Percentiles rank a stretch among this genome's conserved stretches.
Conservation (phyloP, 371 early-diverging fungal species). For the Mortierella sp. region DNA sequence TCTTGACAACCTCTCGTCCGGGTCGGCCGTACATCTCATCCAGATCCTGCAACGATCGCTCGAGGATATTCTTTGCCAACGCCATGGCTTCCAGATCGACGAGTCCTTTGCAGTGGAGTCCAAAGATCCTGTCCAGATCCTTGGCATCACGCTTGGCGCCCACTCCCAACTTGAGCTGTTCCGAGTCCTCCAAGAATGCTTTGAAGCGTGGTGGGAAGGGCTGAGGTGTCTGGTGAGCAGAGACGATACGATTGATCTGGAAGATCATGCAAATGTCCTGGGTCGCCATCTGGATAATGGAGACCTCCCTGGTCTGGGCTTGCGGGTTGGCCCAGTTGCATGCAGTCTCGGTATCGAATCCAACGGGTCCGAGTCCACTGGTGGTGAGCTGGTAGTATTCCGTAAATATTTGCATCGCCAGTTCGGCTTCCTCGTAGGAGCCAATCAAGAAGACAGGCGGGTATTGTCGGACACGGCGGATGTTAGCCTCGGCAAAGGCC, state of each 20-base stretch:
- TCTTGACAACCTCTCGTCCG: slow-evolving; percentile 48
- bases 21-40: slow-evolving; percentile 44
- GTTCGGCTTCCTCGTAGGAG: slow-evolving; percentile 26
- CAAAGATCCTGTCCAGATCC: slow-evolving; percentile 16
- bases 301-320: background rate
- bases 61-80: background rate
- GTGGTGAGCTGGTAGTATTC: slow-evolving; percentile 26
- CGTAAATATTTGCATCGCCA: slow-evolving; percentile 42
- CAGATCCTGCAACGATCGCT: slow-evolving; percentile 27
- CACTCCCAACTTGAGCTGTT: slow-evolving; percentile 39
- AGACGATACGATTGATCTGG: slow-evolving; percentile 37
- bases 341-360: slow-evolving; percentile 54
- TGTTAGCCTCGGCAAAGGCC: slow-evolving; percentile 32
- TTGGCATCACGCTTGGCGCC: slow-evolving; percentile 25
- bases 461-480: slow-evolving; percentile 13
- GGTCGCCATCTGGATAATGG: slow-evolving; percentile 46
- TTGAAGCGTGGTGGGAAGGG: slow-evolving; percentile 43
- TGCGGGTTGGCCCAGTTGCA: slow-evolving; percentile 13
- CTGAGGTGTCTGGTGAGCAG: background rate
- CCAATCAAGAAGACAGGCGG: slow-evolving; percentile 43
- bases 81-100: slow-evolving; percentile 42
- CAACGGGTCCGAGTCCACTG: slow-evolving; percentile 27
- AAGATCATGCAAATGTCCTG: slow-evolving; percentile 49
- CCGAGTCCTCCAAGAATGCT: slow-evolving; percentile 39
- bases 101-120: slow-evolving; percentile 25